phyloP scores from a whole-genome alignment of 2,329 filamentous ascomycete genomes.

The Fusarium transvaalense region DNA sequence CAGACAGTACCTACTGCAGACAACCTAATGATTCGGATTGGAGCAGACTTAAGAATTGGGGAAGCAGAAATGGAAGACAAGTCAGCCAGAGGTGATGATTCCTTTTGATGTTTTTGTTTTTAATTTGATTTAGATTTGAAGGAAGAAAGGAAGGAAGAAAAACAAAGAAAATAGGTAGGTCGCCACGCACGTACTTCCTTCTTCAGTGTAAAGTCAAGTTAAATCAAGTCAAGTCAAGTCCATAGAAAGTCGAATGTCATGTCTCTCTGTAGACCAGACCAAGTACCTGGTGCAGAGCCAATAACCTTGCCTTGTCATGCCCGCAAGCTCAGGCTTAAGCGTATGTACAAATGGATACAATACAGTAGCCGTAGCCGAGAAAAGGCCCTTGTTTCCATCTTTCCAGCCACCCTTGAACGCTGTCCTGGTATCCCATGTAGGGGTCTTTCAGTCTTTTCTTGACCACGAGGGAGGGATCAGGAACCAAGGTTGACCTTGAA shows the following conservation, averaged over 20 bases:
- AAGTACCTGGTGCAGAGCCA: constrained; percentile 14
- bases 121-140: not conserved
- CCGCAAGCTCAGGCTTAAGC: constrained; percentile 37
- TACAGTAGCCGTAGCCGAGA: constrained; percentile 13
- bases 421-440: constrained; percentile 14
- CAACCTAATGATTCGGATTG: no score
- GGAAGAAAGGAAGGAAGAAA: not conserved
- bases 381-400: constrained; percentile 22
- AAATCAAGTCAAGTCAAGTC: not conserved
- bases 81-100: not conserved
- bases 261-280: constrained; percentile 10
- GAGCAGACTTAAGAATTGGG: not conserved
- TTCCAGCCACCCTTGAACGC: constrained; percentile 36
- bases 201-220: not conserved
- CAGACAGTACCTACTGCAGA: not conserved
- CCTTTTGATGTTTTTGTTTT: not conserved
- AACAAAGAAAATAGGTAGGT: constrained; percentile 14
- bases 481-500: constrained; percentile 20
- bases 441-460: constrained; percentile 13
- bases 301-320: constrained; percentile 14
- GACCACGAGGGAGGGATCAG: constrained; percentile 12
- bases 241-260: constrained; percentile 9
- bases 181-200: constrained; percentile 29
- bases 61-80: constrained; percentile 17
- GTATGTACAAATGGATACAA: no score